These are phyloP conservation scores for Macadamia tetraphylla DNA, from an alignment of 164 flowering plant genomes.

Conservation along the genomic window DNA sequence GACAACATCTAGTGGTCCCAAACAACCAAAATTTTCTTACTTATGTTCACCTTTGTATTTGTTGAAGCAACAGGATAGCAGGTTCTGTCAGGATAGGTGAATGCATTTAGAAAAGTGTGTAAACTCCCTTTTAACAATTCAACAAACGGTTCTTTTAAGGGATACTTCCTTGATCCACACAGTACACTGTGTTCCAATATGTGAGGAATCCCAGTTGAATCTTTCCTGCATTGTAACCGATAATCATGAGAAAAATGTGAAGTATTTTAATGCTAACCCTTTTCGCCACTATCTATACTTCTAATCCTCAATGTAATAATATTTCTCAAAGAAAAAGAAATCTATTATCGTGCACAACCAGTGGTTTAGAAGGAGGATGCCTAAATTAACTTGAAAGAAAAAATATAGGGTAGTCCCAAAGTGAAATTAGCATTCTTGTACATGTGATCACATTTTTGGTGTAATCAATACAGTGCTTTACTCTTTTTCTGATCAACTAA, in stretches of 20 bases:
- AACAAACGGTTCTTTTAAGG: slow-evolving; percentile 97
- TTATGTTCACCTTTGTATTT: slow-evolving; percentile 65
- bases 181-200: slow-evolving; percentile 94
- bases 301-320: no score
- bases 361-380: no score
- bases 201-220: slow-evolving; percentile 98
- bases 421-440: no score
- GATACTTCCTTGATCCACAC: slow-evolving; percentile 98
- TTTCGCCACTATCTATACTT: no score
- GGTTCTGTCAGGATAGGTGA: slow-evolving; percentile 97
- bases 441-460: no score
- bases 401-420: no score
- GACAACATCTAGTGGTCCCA: not conserved
- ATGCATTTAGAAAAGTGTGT: slow-evolving; percentile 92
- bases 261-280: not conserved
- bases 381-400: no score
- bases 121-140: slow-evolving; percentile 92
- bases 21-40: not conserved
- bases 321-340: no score
- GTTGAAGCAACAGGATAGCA: slow-evolving; percentile 99
- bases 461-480: no score
- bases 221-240: slow-evolving; percentile 52
- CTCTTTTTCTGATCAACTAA: no score
- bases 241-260: not conserved
- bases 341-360: no score